Base-by-base conservation (phyloP, 495 filamentous ascomycete species). In the Neurospora tetraspora region DNA sequence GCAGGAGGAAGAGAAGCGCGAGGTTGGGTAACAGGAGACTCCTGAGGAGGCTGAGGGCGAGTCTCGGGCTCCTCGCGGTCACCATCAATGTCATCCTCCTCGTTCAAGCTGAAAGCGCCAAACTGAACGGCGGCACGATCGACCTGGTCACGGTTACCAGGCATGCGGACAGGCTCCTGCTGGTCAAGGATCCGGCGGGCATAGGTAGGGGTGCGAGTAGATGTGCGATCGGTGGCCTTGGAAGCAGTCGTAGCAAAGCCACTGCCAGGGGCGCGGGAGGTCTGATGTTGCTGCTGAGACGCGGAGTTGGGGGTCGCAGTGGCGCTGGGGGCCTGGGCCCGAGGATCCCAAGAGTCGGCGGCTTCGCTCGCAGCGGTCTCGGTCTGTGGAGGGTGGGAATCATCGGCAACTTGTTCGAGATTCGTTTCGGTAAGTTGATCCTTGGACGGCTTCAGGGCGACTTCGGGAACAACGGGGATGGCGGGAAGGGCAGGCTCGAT, bases 111-210 rank as follows among this genome's bases (percentile, higher is more conserved):
- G 87, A 99, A 93, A 78, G 93, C 96, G 70, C 96, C 96, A 81
- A 99, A 99, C 79, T 98, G 96, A 53, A 99, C 93, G n/a, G 94
- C 91, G 69, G 94, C 88, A 70, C 93, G 90, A 79, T 97, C 94
- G 10, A 99, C 93, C 45, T 78, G 73, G 45, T 94, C 94, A 76
- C 97, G 94, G 81, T 98, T 97, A n/a, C 93, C 94, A 39, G 96
- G 96, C 96, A 99, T 98, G 69, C 97, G 92, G 42, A 99, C 96
- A 20, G 94, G 93, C 80, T 99, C 96, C 78, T 95, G 94, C 78
- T 99, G 96, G 74, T 98, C 94, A 76, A 96, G 86, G 53, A 97
- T 87, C 74, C 93, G 90, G 37, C 94, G 90, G 78, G 94, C 90
- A 77, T 90, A 92, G 76, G 90, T 92, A 39, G 93, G 87, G 37